Conservation (phyloP, 768 basidiomycete species). For the Naganishia friedmannii region DNA sequence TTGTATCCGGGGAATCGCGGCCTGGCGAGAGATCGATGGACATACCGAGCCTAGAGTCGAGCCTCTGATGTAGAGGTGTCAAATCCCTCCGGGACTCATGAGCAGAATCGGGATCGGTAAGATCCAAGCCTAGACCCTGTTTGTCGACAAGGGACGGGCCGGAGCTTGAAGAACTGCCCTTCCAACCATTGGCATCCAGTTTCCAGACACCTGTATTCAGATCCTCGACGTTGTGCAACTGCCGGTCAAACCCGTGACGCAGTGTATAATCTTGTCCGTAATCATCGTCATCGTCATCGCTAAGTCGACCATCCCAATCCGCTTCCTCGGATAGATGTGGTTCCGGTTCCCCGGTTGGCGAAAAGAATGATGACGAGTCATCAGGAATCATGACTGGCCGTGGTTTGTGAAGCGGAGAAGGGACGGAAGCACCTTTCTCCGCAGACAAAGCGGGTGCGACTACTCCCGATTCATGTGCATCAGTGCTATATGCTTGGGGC, state of each 20-base stretch:
- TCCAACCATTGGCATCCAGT: constrained; percentile 26
- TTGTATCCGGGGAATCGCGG: constrained; percentile 7
- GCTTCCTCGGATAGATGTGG: constrained; percentile 39
- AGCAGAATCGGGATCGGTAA: neutral
- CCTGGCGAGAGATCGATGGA: neutral
- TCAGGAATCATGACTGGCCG: constrained; percentile 28
- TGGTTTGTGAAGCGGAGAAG: neutral
- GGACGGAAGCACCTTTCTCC: constrained; percentile 4
- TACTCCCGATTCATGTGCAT: neutral
- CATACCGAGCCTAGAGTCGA: neutral
- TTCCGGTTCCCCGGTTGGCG: constrained; percentile 34
- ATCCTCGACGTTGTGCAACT: constrained; percentile 2
- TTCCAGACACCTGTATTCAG: constrained; percentile 28
- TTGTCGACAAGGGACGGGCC: neutral
- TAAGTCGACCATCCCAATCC: constrained; percentile 43
- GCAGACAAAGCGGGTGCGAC: neutral
- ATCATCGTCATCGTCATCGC: constrained; percentile 48
- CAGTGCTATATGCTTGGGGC: neutral
- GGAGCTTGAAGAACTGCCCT: neutral
- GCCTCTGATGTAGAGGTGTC: neutral
- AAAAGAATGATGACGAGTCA: constrained; percentile 27
- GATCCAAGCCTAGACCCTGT: constrained; percentile 11
- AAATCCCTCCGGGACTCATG: neutral
- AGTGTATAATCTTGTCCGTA: constrained; percentile 31
- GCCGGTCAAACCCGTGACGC: constrained; percentile 13